A percentile compares a stretch with the other conserved stretches of the same genome.
Evolutionary conservation across 768 basidiomycete species (phyloP).

Genomic region (Suillus luteus): DNA sequence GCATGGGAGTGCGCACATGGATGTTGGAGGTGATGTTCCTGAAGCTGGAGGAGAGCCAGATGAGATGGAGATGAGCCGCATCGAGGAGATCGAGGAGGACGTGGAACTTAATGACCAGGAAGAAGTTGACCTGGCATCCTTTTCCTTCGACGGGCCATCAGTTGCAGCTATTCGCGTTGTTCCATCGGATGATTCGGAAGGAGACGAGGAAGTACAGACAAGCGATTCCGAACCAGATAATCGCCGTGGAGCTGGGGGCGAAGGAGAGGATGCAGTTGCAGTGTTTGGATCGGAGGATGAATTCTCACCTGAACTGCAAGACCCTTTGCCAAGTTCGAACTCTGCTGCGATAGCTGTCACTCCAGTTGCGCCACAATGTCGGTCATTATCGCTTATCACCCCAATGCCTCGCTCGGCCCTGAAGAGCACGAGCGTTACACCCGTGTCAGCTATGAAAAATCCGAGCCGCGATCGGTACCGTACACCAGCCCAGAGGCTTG

Average conservation of each 20-base stretch:
- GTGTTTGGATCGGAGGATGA: constrained; percentile 43
- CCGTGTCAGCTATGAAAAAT: constrained; percentile 59
- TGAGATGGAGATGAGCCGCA: constrained; percentile 34
- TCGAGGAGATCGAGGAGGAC: constrained; percentile 50
- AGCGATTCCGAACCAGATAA: constrained; percentile 41
- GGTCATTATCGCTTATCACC: constrained; percentile 16
- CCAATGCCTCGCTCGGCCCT: constrained; percentile 41
- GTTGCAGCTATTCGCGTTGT: constrained; percentile 53
- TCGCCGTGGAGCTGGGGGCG: constrained; percentile 22
- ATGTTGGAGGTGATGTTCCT: constrained; percentile 10
- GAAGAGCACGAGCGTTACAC: constrained; percentile 52
- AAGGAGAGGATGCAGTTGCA: constrained; percentile 13
- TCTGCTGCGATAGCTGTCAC: constrained; percentile 20
- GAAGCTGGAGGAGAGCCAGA: constrained; percentile 17
- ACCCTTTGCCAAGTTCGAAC: constrained; percentile 4
- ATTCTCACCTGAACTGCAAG: constrained; percentile 17
- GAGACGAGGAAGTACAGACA: constrained; percentile 40
- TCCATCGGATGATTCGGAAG: constrained; percentile 39
- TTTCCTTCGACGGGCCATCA: constrained; percentile 67
- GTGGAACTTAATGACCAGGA: constrained; percentile 56
- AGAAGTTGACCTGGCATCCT: constrained; percentile 68
- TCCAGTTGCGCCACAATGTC: constrained; percentile 21
- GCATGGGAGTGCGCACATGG: constrained; percentile 7
- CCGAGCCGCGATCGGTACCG: constrained; percentile 47
- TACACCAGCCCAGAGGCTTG: constrained; percentile 53